Evolutionary conservation across 78 protist genomes (phyloP), one percentile per base, ranked within the genome.

Genomic region (slime mould (Dictyostelium discoideum)): DNA sequence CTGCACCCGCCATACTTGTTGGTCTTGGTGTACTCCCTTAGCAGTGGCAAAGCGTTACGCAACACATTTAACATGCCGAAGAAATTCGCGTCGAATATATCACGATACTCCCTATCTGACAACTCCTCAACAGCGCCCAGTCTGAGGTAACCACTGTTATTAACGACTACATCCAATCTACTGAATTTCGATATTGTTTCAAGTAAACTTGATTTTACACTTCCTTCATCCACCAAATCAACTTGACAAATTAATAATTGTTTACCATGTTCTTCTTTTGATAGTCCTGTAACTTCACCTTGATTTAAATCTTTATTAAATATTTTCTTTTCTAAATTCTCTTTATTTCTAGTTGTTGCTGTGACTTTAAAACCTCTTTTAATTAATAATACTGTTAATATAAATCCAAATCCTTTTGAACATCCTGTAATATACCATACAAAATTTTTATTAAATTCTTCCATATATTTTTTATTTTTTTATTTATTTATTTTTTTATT

Each of bases 371-470:
- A 57, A 14, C 93, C 93, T 24, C 72, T 39, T 78, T 29, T 82
- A 37, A 87, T 57, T 24, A 87, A 54, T 46, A 54, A 76, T 0
- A 50, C 11, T 11, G 50, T 6, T 13, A 87, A 87, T 16, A 87
- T 48, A 22, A 42, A 24, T 14, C 93, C 93, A 32, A 87, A 48
- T 24, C 93, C 93, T 24, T 76, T 63, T 40, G 93, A 78, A 37
- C 85, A 67, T 10, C 93, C 93, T 39, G 93, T 87, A 8, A 87
- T 86, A 74, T 48, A 86, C 89, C 89, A 85, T 4, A 84, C 87
- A 60, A 60, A 60, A 20, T 78, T 22, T 40, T 14, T 29, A 73
- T 14, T 73, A 73, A 7, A 73, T 24, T 73, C 42, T 29, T 24
- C 37, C 37, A 29, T 73, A n/a, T n/a, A n/a, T 32, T 74, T 74